A percentile compares a stretch with the other conserved stretches of the same genome.
Evolutionary conservation across 192 early-diverging fungal genomes (phyloP).

Genomic region (Podila epigama): DNA sequence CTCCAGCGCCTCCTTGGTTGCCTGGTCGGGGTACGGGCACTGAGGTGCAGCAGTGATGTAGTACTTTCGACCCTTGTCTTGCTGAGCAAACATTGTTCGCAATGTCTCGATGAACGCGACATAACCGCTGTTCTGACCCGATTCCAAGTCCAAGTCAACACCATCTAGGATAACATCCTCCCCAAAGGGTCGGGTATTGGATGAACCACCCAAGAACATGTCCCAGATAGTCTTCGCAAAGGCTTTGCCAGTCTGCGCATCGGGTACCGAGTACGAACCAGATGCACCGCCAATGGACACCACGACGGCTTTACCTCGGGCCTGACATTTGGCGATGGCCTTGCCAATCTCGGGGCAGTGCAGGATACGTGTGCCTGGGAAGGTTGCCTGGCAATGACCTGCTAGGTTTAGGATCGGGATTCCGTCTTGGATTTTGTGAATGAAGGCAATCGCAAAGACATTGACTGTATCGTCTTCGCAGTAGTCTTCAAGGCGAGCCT

Average conservation of each 20-base stretch:
- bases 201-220: slow-evolving; percentile 68
- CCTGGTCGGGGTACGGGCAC: slow-evolving; percentile 66
- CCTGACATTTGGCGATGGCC: slow-evolving; percentile 74
- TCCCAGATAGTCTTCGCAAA: slow-evolving; percentile 65
- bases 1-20: slow-evolving; percentile 62
- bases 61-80: slow-evolving; percentile 16
- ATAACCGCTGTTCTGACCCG: slow-evolving; percentile 56
- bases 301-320: slow-evolving; percentile 64
- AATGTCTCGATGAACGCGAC: slow-evolving; percentile 56
- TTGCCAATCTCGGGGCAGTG: slow-evolving; percentile 62
- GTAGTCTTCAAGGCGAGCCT: slow-evolving; percentile 50
- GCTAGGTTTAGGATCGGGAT: slow-evolving; percentile 65
- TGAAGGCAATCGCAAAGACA: slow-evolving; percentile 65
- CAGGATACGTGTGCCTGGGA: slow-evolving; percentile 58
- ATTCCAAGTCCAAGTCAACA: slow-evolving; percentile 69
- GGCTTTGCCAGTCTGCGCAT: slow-evolving; percentile 25
- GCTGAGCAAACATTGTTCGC: slow-evolving; percentile 9
- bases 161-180: slow-evolving; percentile 68
- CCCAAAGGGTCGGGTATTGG: slow-evolving; percentile 62
- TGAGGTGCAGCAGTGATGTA: slow-evolving; percentile 68
- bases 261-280: slow-evolving; percentile 45
- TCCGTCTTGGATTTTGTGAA: slow-evolving; percentile 59
- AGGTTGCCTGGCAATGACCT: slow-evolving; percentile 57
- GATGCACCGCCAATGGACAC: slow-evolving; percentile 73
- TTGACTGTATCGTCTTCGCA: slow-evolving; percentile 67